phyloP scores from a whole-genome alignment of 2,329 filamentous ascomycete genomes.

The Sclerotinia subarctica region DNA sequence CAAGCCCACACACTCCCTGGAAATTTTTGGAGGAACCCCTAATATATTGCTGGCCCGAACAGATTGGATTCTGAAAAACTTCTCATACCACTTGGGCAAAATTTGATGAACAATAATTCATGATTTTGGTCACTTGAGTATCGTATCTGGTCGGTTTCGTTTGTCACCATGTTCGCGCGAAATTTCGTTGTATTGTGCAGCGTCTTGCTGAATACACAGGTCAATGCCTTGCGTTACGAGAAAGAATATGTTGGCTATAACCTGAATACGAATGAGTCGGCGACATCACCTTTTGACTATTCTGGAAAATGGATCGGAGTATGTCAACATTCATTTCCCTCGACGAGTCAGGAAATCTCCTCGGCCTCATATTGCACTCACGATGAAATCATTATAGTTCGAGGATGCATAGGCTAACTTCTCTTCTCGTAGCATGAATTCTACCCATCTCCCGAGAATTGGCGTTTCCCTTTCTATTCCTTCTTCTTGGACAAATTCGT shows the following conservation, averaged over 20 bases:
- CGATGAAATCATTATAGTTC: neutral
- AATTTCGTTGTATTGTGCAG: slow-evolving; percentile 15
- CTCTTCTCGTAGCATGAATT: slow-evolving; percentile 45
- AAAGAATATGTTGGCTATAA: slow-evolving; percentile 22
- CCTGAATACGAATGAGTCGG: slow-evolving; percentile 56
- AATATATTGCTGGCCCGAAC: slow-evolving; percentile 12
- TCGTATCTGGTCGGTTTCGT: slow-evolving; percentile 17
- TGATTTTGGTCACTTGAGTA: slow-evolving; percentile 21
- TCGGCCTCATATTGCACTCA: no score
- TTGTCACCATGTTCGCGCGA: slow-evolving; percentile 20
- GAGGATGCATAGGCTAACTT: neutral
- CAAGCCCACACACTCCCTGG: slow-evolving; percentile 2
- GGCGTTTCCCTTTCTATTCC: slow-evolving; percentile 65
- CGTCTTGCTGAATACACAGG: slow-evolving; percentile 16
- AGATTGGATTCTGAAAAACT: neutral
- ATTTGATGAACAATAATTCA: slow-evolving; percentile 15
- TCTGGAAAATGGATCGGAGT: slow-evolving; percentile 49
- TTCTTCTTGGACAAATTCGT: slow-evolving; percentile 62
- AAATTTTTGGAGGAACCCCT: neutral
- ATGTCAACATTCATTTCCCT: neutral
- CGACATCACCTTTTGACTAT: slow-evolving; percentile 56
- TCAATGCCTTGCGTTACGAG: slow-evolving; percentile 21
- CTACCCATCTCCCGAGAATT: slow-evolving; percentile 54
- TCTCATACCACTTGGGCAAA: neutral
- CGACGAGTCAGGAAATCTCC: neutral